Percentiles rank a stretch among this genome's conserved stretches.
Conservation (phyloP, 805 yeast species). For the Ogataea populi-albae region DNA sequence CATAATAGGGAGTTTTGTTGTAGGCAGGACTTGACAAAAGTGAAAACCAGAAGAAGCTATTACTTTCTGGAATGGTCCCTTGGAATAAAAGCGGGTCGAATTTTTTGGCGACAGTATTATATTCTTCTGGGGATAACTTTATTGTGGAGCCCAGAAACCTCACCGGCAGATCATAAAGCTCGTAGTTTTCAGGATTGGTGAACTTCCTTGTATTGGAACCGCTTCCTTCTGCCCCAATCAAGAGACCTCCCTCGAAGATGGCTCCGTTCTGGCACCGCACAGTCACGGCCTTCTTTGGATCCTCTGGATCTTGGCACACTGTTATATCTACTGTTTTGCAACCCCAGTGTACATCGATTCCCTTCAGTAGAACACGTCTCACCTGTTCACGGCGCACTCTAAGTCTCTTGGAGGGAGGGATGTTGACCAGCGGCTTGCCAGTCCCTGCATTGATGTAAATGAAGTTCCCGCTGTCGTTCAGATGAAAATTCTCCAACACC, state of each 20-base stretch:
- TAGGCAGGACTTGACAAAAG: conserved; percentile 17
- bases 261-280: conserved; percentile 22
- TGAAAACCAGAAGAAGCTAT: conserved; percentile 32
- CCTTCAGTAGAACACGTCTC: conserved; percentile 23
- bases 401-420: conserved; percentile 31
- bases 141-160: conserved; percentile 31
- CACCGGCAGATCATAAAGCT: conserved; percentile 26
- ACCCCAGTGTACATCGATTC: conserved; percentile 30
- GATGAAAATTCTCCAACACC: conserved; percentile 28
- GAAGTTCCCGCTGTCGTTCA: conserved; percentile 29
- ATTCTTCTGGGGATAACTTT: conserved; percentile 22
- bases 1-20: conserved; percentile 11
- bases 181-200: conserved; percentile 21
- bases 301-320: conserved; percentile 1
- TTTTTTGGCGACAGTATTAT: conserved; percentile 13
- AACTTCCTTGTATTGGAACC: conserved; percentile 25
- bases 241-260: conserved; percentile 15
- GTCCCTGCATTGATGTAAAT: conserved; percentile 30
- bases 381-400: conserved; percentile 32
- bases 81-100: conserved; percentile 32
- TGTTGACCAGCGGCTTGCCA: conserved; percentile 26
- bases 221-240: conserved; percentile 31
- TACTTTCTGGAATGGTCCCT: conserved; percentile 28
- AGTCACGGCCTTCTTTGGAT: conserved; percentile 9
- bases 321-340: conserved; percentile 19